phyloP scores from a whole-genome alignment of 306 rosid species.

The Lathyrus oleraceus region DNA sequence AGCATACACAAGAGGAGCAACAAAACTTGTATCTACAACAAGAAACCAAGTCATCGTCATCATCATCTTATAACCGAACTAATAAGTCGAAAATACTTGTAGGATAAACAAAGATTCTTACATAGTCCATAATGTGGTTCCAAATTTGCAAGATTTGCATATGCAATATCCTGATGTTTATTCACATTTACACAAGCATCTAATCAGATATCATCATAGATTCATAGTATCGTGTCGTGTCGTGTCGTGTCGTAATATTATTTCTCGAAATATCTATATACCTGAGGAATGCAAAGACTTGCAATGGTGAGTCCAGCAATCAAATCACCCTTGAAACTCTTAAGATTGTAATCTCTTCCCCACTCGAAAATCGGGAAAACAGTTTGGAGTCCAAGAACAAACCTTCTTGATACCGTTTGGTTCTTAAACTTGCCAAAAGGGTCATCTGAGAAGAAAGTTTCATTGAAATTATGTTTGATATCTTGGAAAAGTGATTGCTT shows the following conservation, averaged over 20 bases:
- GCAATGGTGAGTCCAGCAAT: conserved; percentile 76
- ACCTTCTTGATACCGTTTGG: conserved; percentile 39
- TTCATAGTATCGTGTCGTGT: background rate
- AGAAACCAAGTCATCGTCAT: background rate
- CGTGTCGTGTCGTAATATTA: background rate
- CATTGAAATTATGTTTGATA: conserved; percentile 31
- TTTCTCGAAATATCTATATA: background rate
- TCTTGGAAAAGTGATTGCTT: conserved; percentile 41
- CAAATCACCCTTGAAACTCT: conserved; percentile 56
- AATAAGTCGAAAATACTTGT: background rate
- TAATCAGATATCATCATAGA: background rate
- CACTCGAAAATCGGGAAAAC: conserved; percentile 65
- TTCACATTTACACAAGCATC: background rate
- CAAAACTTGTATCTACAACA: conserved; percentile 68
- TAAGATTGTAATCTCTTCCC: conserved; percentile 50
- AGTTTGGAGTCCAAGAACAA: conserved; percentile 45
- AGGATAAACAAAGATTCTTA: conserved; percentile 32
- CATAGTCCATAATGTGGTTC: conserved; percentile 49
- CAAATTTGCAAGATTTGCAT: conserved; percentile 59
- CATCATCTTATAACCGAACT: background rate
- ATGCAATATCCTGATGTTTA: conserved; percentile 41
- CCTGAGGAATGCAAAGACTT: conserved; percentile 86
- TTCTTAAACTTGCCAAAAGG: conserved; percentile 52
- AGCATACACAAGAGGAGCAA: conserved; percentile 74
- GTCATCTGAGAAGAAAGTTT: conserved; percentile 52